Evolutionary conservation across 371 early-diverging fungal species (phyloP).

Genomic region (Apophysomyces sp.): DNA sequence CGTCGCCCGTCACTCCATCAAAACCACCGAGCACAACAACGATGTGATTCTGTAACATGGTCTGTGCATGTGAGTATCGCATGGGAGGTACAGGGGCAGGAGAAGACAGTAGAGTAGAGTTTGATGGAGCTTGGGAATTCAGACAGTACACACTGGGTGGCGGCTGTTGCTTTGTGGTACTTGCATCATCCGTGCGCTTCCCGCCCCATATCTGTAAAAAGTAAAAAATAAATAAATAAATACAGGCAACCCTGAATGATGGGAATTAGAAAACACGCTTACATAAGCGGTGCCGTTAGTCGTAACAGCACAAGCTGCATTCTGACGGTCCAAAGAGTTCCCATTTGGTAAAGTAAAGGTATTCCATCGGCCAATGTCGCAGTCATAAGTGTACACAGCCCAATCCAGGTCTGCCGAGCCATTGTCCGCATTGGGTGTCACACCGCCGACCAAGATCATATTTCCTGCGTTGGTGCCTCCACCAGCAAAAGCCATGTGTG

Average conservation of each 20-base stretch:
- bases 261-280: slow-evolving; percentile 11
- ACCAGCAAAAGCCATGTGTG: slow-evolving; percentile 38
- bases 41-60: slow-evolving; percentile 23
- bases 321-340: slow-evolving; percentile 34
- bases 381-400: slow-evolving; percentile 36
- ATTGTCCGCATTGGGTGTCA: slow-evolving; percentile 22
- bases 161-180: slow-evolving; percentile 5
- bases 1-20: slow-evolving; percentile 34
- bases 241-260: not conserved
- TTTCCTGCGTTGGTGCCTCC: slow-evolving; percentile 19
- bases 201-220: slow-evolving; percentile 42
- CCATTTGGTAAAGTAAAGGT: slow-evolving; percentile 30
- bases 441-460: slow-evolving; percentile 41
- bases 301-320: slow-evolving; percentile 29
- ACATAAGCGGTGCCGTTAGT: slow-evolving; percentile 36
- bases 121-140: slow-evolving; percentile 25
- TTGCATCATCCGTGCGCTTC: slow-evolving; percentile 16
- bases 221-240: not conserved
- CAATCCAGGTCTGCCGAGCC: slow-evolving; percentile 18
- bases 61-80: slow-evolving; percentile 43
- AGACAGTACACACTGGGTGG: slow-evolving; percentile 30
- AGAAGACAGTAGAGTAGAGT: slow-evolving; percentile 19
- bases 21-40: slow-evolving; percentile 45
- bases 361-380: slow-evolving; percentile 35
- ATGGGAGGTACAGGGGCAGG: slow-evolving; percentile 13